Conservation (phyloP, 371 early-diverging fungal genomes). For the Saksenaea vasiformis region DNA sequence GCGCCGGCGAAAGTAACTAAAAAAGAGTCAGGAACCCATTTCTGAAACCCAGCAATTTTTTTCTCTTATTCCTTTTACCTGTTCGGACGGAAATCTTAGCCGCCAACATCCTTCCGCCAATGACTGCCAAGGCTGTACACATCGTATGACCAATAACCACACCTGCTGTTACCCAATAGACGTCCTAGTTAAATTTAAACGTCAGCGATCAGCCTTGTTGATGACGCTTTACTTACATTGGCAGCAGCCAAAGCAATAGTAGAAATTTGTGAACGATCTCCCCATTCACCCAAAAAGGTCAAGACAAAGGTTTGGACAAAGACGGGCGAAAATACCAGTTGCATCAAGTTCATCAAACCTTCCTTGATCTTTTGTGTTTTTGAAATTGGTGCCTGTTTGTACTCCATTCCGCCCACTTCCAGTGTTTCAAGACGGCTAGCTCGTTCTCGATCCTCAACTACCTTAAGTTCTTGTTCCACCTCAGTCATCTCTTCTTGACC, state of each 20-base stretch:
- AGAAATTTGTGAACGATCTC: constrained; percentile 92
- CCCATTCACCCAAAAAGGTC: constrained; percentile 98
- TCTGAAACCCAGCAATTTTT: not conserved
- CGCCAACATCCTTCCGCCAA: constrained; percentile 93
- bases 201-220: not conserved
- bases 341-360: constrained; percentile 63
- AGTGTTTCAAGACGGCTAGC: constrained; percentile 57
- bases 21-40: not conserved
- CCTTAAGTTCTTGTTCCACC: constrained; percentile 85
- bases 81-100: constrained; percentile 89
- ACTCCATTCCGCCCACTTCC: constrained; percentile 39
- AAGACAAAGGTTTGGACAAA: constrained; percentile 94
- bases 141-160: constrained; percentile 87
- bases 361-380: constrained; percentile 37
- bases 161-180: constrained; percentile 85
- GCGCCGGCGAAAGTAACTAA: constrained; percentile 85
- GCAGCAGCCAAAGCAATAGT: constrained; percentile 96
- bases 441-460: constrained; percentile 68
- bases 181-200: constrained; percentile 55
- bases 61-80: constrained; percentile 47
- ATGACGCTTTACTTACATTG: constrained; percentile 54
- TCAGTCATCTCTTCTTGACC: constrained; percentile 86
- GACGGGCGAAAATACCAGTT: constrained; percentile 82
- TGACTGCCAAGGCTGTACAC: constrained; percentile 89
- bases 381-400: not conserved